phyloP scores from a whole-genome alignment of 148 eudicot species.

The Beta vulgaris region DNA sequence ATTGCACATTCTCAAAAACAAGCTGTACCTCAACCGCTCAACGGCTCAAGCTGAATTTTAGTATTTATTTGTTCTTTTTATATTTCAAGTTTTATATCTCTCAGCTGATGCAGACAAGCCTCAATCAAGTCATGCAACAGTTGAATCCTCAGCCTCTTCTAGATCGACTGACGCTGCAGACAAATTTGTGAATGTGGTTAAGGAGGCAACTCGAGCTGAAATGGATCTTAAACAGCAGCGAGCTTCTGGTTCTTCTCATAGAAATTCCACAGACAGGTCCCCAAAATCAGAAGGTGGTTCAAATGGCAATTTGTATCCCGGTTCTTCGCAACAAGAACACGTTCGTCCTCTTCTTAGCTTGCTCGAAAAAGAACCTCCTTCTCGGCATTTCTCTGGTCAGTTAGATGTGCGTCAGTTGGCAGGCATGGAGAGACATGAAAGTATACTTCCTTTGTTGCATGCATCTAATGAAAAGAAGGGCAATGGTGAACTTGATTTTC shows the following conservation, averaged over 20 bases:
- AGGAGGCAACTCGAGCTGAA: slow-evolving; percentile 55
- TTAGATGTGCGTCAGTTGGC: slow-evolving; percentile 75
- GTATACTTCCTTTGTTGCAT: slow-evolving; percentile 75
- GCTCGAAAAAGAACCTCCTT: slow-evolving; percentile 93
- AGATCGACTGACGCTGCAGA: slow-evolving; percentile 51
- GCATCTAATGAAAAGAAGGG: slow-evolving; percentile 69
- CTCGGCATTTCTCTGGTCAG: slow-evolving; percentile 87
- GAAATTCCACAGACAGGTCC: slow-evolving; percentile 57
- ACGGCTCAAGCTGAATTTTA: slow-evolving; percentile 51
- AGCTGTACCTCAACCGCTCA: slow-evolving; percentile 25
- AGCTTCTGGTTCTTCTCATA: slow-evolving; percentile 36
- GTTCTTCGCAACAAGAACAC: slow-evolving; percentile 66
- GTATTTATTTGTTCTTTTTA: no score
- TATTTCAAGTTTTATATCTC: no score
- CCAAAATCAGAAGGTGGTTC: slow-evolving; percentile 52
- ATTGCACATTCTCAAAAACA: slow-evolving; percentile 32
- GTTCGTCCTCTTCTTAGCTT: slow-evolving; percentile 89
- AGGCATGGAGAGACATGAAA: slow-evolving; percentile 83
- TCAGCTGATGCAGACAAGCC: slow-evolving; percentile 52
- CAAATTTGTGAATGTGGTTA: slow-evolving; percentile 45
- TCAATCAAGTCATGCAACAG: slow-evolving; percentile 46
- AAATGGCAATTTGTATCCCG: slow-evolving; percentile 44
- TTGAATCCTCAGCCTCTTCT: slow-evolving; percentile 51
- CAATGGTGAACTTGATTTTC: slow-evolving; percentile 79
- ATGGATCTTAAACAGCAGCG: slow-evolving; percentile 57